A percentile compares a stretch with the other conserved stretches of the same genome.
Conservation (phyloP, 1,284 basidiomycete genomes). For the Coriolopsis trogii region DNA sequence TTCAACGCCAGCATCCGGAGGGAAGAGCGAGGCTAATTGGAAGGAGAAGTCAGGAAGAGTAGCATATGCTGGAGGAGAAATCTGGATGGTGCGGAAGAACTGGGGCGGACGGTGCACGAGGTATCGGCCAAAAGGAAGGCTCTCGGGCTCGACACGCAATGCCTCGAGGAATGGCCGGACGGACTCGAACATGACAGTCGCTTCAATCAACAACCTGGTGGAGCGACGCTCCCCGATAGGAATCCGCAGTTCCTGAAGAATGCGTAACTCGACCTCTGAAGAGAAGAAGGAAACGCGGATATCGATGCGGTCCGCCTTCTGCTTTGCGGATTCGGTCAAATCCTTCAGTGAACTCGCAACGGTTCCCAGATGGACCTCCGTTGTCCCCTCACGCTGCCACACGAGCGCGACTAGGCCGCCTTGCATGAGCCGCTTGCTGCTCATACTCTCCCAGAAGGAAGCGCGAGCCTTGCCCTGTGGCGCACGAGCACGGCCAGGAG, state of each 20-base stretch:
- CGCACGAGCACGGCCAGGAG: conserved; percentile 31
- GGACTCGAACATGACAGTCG: conserved; percentile 34
- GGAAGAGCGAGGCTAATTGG: conserved; percentile 34
- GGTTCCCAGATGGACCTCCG: conserved; percentile 30
- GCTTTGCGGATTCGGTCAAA: conserved; percentile 29
- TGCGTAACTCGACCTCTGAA: conserved; percentile 32
- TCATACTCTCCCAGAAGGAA: conserved; percentile 40
- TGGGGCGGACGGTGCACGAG: conserved; percentile 39
- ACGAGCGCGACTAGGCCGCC: conserved; percentile 35
- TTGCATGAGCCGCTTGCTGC: conserved; percentile 33
- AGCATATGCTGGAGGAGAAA: conserved; percentile 31
- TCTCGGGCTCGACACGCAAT: conserved; percentile 33
- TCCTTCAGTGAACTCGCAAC: conserved; percentile 28
- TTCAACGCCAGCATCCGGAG: conserved; percentile 28
- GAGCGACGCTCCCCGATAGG: conserved; percentile 30
- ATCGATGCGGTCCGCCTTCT: conserved; percentile 19
- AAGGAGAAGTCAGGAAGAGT: conserved; percentile 28
- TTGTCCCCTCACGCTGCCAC: conserved; percentile 34
- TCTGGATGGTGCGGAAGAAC: conserved; percentile 11
- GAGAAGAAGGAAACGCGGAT: conserved; percentile 35
- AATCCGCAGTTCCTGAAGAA: conserved; percentile 28
- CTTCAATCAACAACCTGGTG: conserved; percentile 31
- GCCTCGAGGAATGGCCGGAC: conserved; percentile 37
- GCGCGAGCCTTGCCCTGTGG: conserved; percentile 18
- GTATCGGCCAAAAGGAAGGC: conserved; percentile 29